Conservation (phyloP, 2,329 filamentous ascomycete genomes). For the Fusarium hainanense region DNA sequence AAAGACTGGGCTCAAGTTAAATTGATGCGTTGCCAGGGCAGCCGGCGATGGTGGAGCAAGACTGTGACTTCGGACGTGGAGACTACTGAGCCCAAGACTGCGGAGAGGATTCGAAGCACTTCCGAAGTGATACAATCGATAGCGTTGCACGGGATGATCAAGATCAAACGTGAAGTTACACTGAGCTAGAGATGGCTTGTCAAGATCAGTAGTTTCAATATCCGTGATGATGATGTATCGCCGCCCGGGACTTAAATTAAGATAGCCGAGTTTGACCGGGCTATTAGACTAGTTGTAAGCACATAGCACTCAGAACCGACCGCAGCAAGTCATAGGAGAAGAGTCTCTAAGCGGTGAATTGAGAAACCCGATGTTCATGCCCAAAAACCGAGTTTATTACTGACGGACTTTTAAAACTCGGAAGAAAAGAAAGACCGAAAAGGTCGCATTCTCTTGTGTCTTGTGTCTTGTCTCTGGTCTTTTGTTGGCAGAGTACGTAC, state of each 20-base stretch:
- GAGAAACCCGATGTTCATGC: neutral
- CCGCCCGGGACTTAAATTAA: neutral
- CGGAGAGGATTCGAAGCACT: neutral
- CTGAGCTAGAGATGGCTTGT: neutral
- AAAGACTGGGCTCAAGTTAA: neutral
- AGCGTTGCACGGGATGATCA: neutral
- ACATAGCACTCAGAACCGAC: neutral
- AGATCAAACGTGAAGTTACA: neutral
- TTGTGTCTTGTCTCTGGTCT: neutral
- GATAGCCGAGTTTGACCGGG: neutral
- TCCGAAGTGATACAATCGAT: neutral
- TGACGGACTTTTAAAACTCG: neutral
- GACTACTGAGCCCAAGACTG: neutral
- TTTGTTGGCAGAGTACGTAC: neutral
- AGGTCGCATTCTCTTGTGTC: neutral
- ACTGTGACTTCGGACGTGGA: neutral
- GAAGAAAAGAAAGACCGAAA: neutral
- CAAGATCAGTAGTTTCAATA: neutral
- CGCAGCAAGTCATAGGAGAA: neutral
- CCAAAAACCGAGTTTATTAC: neutral
- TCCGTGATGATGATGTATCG: neutral
- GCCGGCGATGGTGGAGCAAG: slow-evolving; percentile 8
- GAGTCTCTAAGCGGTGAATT: neutral
- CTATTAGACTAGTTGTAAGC: neutral
- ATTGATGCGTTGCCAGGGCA: slow-evolving; percentile 26